Evolutionary conservation across 2,329 filamentous ascomycete genomes (phyloP), one percentile per base, ranked within the genome.

Genomic region (Aureobasidium mangrovei): DNA sequence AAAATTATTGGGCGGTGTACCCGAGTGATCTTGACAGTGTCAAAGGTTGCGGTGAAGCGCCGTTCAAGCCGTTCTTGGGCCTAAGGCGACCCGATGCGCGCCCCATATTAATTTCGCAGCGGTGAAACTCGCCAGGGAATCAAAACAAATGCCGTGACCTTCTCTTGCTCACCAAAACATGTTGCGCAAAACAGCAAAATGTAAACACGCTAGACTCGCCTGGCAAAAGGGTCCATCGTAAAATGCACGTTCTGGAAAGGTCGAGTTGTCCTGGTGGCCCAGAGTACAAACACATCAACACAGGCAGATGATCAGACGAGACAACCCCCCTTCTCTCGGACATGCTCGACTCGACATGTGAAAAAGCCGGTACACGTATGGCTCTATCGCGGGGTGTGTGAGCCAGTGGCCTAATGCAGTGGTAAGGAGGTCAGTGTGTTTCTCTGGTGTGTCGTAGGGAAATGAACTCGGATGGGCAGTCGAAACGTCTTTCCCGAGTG

Each of bases 61-160:
- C 18, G 18, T 18, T 18, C 18, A 18, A 18, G 18, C 36, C 46
- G 46, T 40, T 40, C 46, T 27, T 40, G 28, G 35, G 46, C 46
- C 38, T 51, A 42, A 42, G 47, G 47, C 47, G 28, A 29, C 41
- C 46, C 39, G 31, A 38, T 49, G 35, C 39, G 32, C 33, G 33
- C 45, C 46, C n/a, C 46, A 40, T 41, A 51, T 51, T 51, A 42
- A 42, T 51, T 49, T 49, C 36, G 12, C 18, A 42, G 47, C 47
- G 47, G 47, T 51, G 47, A 32, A 42, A 24, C 38, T 41, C 18
- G 18, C 28, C 29, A 42, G 47, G 47, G 47, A 18, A 18, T 18
- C 47, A 42, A 10, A 51, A 35, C 47, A 51, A 28, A 28, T 18
- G 18, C 38, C 29, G 27, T 35, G 38, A 39, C 46, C 18, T 18